Evolutionary conservation across 176 grass and related monocot species (phyloP).

Genomic region (Guadua angustifolia): DNA sequence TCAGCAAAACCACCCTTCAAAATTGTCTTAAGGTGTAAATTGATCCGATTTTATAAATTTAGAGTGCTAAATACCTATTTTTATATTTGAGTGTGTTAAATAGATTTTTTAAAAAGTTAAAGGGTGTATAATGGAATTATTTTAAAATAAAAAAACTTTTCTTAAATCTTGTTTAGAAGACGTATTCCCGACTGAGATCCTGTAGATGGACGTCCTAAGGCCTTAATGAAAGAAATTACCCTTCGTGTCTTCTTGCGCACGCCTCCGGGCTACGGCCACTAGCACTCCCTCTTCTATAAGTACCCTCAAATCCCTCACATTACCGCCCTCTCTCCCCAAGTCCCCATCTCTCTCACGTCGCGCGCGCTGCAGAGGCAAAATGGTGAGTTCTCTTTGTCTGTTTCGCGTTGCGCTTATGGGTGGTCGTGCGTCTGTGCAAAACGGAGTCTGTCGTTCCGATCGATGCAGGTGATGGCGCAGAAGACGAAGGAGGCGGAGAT

Average conservation of each 20-base stretch:
- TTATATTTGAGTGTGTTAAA: too few species aligned
- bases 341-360: background rate
- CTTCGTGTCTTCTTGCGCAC: constrained; percentile 5
- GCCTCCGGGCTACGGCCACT: background rate
- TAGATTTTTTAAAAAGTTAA: too few species aligned
- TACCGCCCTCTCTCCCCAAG: background rate
- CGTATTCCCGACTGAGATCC: too few species aligned
- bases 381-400: constrained; percentile 37
- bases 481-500: constrained; percentile 91
- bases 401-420: background rate
- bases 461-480: constrained; percentile 66
- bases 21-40: too few species aligned
- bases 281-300: constrained; percentile 27
- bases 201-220: too few species aligned
- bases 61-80: too few species aligned
- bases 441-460: background rate
- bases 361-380: constrained; percentile 44
- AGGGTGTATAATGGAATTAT: too few species aligned
- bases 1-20: too few species aligned
- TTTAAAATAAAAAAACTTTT: too few species aligned
- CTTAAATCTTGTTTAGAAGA: too few species aligned
- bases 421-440: constrained; percentile 9
- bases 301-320: constrained; percentile 20
- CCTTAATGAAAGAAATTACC: background rate
- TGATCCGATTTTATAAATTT: too few species aligned